A percentile compares a stretch with the other conserved stretches of the same genome.
Evolutionary conservation across 2,329 filamentous ascomycete species (phyloP).

Genomic region (Penicillium occitanis): DNA sequence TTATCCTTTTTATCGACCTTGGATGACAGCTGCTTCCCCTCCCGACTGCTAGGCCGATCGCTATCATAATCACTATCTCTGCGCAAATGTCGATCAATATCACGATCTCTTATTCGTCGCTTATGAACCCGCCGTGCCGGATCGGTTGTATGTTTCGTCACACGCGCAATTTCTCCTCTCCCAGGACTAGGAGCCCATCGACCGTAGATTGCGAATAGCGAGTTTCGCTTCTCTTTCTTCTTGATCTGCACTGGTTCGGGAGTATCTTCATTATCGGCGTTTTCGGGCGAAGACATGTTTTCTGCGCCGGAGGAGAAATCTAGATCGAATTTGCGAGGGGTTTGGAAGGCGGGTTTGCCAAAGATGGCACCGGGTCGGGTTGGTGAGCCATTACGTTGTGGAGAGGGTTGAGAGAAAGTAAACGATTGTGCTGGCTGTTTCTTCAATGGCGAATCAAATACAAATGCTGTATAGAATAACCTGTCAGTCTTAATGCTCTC

Average conservation of each 20-base stretch:
- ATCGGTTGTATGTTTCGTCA: conserved; percentile 47
- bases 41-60: conserved; percentile 40
- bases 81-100: conserved; percentile 44
- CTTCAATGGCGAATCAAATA: conserved; percentile 53
- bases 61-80: conserved; percentile 45
- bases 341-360: conserved; percentile 48
- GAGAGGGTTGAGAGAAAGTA: conserved; percentile 47
- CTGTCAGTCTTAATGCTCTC: conserved; percentile 36
- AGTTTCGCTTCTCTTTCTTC: conserved; percentile 40
- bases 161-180: conserved; percentile 62
- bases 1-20: not conserved
- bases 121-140: conserved; percentile 50
- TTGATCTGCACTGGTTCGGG: conserved; percentile 43
- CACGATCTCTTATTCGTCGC: conserved; percentile 49
- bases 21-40: conserved; percentile 33
- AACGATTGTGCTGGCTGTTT: conserved; percentile 49
- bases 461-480: conserved; percentile 17
- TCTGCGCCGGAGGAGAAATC: conserved; percentile 51
- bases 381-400: conserved; percentile 33
- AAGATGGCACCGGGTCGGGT: conserved; percentile 33
- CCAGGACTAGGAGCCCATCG: conserved; percentile 55
- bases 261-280: conserved; percentile 38
- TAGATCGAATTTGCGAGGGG: conserved; percentile 48
- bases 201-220: conserved; percentile 43
- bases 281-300: conserved; percentile 38